Evolutionary conservation across 371 early-diverging fungal species (phyloP).

Genomic region (Massospora cicadina): DNA sequence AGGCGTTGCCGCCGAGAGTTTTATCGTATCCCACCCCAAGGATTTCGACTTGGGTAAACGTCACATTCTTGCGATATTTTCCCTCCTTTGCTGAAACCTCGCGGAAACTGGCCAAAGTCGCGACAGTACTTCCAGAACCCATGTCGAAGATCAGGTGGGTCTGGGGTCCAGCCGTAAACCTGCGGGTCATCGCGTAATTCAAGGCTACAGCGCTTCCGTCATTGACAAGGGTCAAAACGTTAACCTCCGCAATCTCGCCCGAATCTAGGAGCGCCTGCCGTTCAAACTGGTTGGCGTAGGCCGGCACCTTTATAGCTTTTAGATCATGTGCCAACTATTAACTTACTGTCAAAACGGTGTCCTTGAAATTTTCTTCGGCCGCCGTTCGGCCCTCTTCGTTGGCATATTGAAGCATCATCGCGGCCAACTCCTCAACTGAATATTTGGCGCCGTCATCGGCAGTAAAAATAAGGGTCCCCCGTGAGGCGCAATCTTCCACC

Average conservation of each 20-base stretch:
- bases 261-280: conserved; percentile 88
- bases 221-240: conserved; percentile 64
- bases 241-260: conserved; percentile 77
- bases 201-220: conserved; percentile 92
- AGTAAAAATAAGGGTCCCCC: conserved; percentile 42
- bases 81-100: conserved; percentile 33
- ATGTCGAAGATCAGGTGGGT: conserved; percentile 88
- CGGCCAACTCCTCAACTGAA: conserved; percentile 76
- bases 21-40: conserved; percentile 64
- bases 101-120: conserved; percentile 69
- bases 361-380: conserved; percentile 58
- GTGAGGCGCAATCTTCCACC: conserved; percentile 42
- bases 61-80: conserved; percentile 25
- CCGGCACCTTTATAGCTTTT: conserved; percentile 47
- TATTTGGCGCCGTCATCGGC: conserved; percentile 23
- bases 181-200: conserved; percentile 67
- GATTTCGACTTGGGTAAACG: conserved; percentile 52
- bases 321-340: neutral
- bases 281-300: conserved; percentile 74
- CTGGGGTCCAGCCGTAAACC: conserved; percentile 47
- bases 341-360: conserved; percentile 76
- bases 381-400: conserved; percentile 59
- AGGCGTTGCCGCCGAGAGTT: conserved; percentile 70
- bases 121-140: conserved; percentile 89
- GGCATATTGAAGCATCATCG: conserved; percentile 82